These are phyloP conservation scores for Phialocephala sp. DNA, from an alignment of 2,329 filamentous ascomycete species.

Conservation along the genomic window DNA sequence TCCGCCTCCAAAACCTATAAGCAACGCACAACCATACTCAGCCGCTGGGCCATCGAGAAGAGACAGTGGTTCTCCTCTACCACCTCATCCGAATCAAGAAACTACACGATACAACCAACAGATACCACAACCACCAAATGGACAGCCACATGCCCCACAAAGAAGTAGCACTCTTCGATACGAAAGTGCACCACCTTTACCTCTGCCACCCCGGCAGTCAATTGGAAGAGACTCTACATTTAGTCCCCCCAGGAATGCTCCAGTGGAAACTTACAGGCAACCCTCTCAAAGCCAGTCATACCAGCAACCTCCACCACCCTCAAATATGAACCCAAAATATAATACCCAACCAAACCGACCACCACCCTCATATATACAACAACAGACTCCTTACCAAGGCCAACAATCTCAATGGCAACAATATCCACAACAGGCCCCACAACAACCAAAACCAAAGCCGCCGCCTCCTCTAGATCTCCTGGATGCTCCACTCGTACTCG, in stretches of 20 bases:
- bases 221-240: slow-evolving; percentile 34
- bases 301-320: slow-evolving; percentile 29
- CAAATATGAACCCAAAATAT: slow-evolving; percentile 26
- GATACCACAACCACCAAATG: slow-evolving; percentile 26
- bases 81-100: slow-evolving; percentile 36
- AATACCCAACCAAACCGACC: slow-evolving; percentile 27
- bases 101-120: slow-evolving; percentile 33
- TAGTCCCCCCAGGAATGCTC: slow-evolving; percentile 38
- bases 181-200: slow-evolving; percentile 38
- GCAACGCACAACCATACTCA: slow-evolving; percentile 28
- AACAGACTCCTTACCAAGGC: slow-evolving; percentile 29
- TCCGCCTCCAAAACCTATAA: slow-evolving; percentile 42
- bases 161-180: slow-evolving; percentile 42
- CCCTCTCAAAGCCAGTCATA: slow-evolving; percentile 33
- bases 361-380: slow-evolving; percentile 33
- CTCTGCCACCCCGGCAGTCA: slow-evolving; percentile 40
- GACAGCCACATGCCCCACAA: slow-evolving; percentile 39
- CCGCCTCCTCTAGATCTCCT: slow-evolving; percentile 58
- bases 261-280: slow-evolving; percentile 34
- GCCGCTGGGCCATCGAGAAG: slow-evolving; percentile 27
- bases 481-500: slow-evolving; percentile 54
- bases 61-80: slow-evolving; percentile 42
- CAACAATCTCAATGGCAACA: slow-evolving; percentile 38
- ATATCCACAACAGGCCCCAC: slow-evolving; percentile 40
- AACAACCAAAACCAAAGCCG: slow-evolving; percentile 45